Base-by-base conservation (phyloP, 2,329 filamentous ascomycete species). In the Dichotomopilus funicola region DNA sequence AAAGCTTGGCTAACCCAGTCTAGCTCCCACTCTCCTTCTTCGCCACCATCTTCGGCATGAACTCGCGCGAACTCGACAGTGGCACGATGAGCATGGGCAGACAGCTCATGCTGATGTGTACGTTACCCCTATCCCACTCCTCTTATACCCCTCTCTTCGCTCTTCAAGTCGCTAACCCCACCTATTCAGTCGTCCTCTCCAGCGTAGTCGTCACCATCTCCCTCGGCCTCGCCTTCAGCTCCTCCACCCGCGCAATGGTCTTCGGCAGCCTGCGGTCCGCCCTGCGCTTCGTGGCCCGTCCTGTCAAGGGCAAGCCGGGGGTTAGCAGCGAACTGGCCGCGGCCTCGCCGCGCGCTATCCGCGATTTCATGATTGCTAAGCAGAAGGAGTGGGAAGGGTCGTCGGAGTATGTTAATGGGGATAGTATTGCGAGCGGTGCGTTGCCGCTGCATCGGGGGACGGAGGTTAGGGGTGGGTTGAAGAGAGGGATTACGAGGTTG, bases 31-130 rank as follows among this genome's bases (percentile, higher is more conserved):
- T 73, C 0, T 68, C 68, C 0, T 74, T 72, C 60, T 62, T 71
- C n/a, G 64, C 71, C 0, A 66, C 66, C 4, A 57, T 73, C 6
- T 73, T 74, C 38, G 71, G 72, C 1, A 73, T 73, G 72, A 73
- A 73, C 41, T 63, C 66, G 13, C 31, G 33, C n/a, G 56, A 63
- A 45, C 46, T 63, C 9, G 58, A 61, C 55, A 55, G 53, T 12
- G 58, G 59, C 5, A 35, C 33, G 3, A 61, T 59, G 58, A 27
- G 6, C 5, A 47, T 63, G 10, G 47, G 56, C 42, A 54, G 31
- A 0, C 60, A 63, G 47, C 51, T 63, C 6, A 46, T 59, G 33
- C 56, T 49, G 27, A 63, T 63, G 60, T 62, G 61, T 63, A 54
- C 58, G 61, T 27, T n/a, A n/a, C n/a, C n/a, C n/a, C n/a, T n/a